Evolutionary conservation across 306 rosid genomes (phyloP).

Genomic region (Dalbergia cochinchinensis): DNA sequence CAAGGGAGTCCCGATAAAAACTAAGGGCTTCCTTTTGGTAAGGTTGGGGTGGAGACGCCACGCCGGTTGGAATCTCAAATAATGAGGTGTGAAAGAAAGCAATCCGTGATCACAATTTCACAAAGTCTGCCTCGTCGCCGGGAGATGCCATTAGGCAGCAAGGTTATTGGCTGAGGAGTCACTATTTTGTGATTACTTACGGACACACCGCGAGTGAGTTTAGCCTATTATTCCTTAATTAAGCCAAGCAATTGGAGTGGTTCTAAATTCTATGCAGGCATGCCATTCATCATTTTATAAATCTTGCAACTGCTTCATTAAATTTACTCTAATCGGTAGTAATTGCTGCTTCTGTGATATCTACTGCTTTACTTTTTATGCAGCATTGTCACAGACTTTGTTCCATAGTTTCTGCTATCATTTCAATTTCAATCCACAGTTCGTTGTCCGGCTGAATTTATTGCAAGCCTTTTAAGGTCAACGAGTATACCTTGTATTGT

Average conservation of each 20-base stretch:
- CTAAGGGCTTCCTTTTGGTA: neutral
- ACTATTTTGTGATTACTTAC: no score
- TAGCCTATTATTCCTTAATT: no score
- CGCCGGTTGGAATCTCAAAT: no score
- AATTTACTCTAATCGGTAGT: neutral
- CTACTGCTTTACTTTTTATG: conserved; percentile 7
- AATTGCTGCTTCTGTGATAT: neutral
- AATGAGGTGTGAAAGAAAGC: no score
- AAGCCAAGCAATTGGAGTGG: neutral
- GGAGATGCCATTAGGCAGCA: no score
- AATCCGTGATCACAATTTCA: no score
- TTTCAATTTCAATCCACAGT: neutral
- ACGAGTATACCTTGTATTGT: neutral
- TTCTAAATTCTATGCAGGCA: conserved; percentile 14
- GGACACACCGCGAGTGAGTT: no score
- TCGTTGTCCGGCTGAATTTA: neutral
- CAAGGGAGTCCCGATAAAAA: neutral
- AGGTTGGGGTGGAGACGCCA: no score
- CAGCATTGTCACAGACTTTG: neutral
- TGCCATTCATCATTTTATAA: neutral
- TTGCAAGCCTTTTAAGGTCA: conserved; percentile 1
- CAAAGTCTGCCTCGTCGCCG: no score
- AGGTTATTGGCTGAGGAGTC: no score
- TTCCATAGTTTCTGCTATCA: neutral
- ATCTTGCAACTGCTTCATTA: neutral